Evolutionary conservation across 768 basidiomycete species (phyloP).

Genomic region (Mycena pura): DNA sequence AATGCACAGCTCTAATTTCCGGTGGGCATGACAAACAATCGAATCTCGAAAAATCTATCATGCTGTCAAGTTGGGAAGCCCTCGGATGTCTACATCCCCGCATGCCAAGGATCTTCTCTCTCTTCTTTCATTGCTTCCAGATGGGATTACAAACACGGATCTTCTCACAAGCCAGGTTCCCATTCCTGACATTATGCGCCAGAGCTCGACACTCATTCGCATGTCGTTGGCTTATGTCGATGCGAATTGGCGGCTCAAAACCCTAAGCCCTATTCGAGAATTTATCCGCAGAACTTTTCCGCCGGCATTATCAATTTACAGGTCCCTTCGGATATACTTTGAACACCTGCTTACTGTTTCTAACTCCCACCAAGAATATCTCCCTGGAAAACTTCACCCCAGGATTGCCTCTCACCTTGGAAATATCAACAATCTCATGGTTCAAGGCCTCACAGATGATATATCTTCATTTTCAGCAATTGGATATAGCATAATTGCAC

Average conservation of each 20-base stretch:
- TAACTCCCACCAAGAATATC: background rate
- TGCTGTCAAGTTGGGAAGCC: slow-evolving; percentile 8
- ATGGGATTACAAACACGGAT: slow-evolving; percentile 9
- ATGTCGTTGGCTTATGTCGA: slow-evolving; percentile 8
- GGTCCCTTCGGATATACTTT: background rate
- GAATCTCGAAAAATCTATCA: slow-evolving; percentile 12
- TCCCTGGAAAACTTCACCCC: background rate
- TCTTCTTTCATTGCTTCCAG: slow-evolving; percentile 2
- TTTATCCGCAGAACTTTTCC: background rate
- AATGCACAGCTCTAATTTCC: background rate
- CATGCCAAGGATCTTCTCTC: background rate
- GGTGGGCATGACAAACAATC: slow-evolving; percentile 2
- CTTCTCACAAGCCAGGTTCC: background rate
- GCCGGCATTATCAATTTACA: background rate
- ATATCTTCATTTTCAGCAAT: background rate
- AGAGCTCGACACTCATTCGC: background rate
- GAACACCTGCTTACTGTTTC: background rate
- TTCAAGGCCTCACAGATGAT: background rate
- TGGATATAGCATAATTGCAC: background rate
- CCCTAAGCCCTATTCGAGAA: slow-evolving; percentile 3
- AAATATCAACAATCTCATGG: slow-evolving; percentile 1
- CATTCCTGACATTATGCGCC: background rate
- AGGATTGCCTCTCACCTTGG: background rate
- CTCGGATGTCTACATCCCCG: background rate
- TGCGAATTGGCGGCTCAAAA: background rate